A percentile compares a stretch with the other conserved stretches of the same genome.
These are phyloP conservation scores for Porcisia deanei DNA, from an alignment of 208 protist genomes.

Conservation along the genomic window DNA sequence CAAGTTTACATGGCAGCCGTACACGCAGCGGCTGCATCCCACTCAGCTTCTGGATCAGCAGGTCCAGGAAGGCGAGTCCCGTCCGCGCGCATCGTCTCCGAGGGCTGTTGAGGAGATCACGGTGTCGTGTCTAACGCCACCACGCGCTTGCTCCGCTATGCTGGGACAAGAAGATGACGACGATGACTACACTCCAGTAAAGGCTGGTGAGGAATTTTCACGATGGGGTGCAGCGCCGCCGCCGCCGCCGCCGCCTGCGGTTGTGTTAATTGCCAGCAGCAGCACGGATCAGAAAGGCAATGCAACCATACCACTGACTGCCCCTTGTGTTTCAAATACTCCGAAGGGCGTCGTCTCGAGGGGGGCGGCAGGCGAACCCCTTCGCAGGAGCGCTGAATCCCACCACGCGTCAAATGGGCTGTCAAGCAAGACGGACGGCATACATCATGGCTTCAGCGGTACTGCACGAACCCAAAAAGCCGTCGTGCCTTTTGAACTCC, in stretches of 20 bases:
- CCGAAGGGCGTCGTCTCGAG: background rate
- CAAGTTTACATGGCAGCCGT: slow-evolving; percentile 20
- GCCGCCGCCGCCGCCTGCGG: background rate
- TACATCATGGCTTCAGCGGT: background rate
- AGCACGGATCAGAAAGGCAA: slow-evolving; percentile 8
- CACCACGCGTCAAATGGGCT: background rate
- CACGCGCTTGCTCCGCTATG: background rate
- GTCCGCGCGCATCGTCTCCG: background rate
- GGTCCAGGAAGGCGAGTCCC: background rate
- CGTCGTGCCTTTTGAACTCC: slow-evolving; percentile 65
- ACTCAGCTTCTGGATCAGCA: slow-evolving; percentile 2
- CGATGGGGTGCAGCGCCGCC: background rate
- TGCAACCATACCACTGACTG: background rate
- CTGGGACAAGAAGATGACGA: slow-evolving; percentile 3
- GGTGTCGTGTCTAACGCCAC: background rate
- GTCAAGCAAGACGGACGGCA: background rate
- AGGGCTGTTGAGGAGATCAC: background rate
- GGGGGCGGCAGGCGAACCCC: background rate
- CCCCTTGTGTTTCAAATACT: background rate
- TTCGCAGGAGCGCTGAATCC: background rate
- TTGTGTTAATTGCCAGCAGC: slow-evolving; percentile 12
- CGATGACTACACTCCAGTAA: slow-evolving; percentile 37
- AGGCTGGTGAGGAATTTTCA: background rate
- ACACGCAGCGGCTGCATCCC: slow-evolving; percentile 18
- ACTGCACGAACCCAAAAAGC: slow-evolving; percentile 5